Percentiles rank a stretch among this genome's conserved stretches.
Evolutionary conservation across 768 basidiomycete genomes (phyloP).

Genomic region (Phylloporus sp.): DNA sequence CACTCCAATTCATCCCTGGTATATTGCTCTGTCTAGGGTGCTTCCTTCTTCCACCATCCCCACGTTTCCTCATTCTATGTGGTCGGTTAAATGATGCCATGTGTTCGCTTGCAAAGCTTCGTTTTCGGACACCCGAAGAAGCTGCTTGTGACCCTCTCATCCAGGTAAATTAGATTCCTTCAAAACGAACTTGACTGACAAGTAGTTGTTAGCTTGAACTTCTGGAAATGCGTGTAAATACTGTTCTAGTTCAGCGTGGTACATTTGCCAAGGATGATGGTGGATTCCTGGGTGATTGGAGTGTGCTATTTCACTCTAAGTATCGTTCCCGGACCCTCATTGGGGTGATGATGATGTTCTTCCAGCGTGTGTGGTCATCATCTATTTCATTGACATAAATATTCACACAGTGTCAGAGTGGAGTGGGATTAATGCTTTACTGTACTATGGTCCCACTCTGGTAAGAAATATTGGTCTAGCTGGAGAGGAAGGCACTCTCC

Average conservation of each 20-base stretch:
- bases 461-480: slow-evolving; percentile 58
- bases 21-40: slow-evolving; percentile 59
- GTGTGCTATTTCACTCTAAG: slow-evolving; percentile 45
- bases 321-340: slow-evolving; percentile 62
- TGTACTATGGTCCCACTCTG: slow-evolving; percentile 78
- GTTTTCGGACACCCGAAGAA: slow-evolving; percentile 45
- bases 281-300: slow-evolving; percentile 41
- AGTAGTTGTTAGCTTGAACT: slow-evolving; percentile 51
- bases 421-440: slow-evolving; percentile 80
- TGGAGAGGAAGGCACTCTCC: slow-evolving; percentile 53
- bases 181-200: background rate
- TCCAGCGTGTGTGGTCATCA: slow-evolving; percentile 57
- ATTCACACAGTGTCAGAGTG: slow-evolving; percentile 48
- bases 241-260: slow-evolving; percentile 43
- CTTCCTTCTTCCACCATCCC: slow-evolving; percentile 45
- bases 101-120: slow-evolving; percentile 46
- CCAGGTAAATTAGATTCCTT: slow-evolving; percentile 33
- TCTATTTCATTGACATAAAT: background rate
- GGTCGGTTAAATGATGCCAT: slow-evolving; percentile 57
- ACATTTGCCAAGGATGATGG: slow-evolving; percentile 16
- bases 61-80: slow-evolving; percentile 42
- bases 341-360: slow-evolving; percentile 73
- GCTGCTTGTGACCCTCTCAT: slow-evolving; percentile 45
- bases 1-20: slow-evolving; percentile 66
- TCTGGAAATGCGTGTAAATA: slow-evolving; percentile 71